phyloP scores from a whole-genome alignment of 2,329 filamentous ascomycete species.

The Aaosphaeria arxii region DNA sequence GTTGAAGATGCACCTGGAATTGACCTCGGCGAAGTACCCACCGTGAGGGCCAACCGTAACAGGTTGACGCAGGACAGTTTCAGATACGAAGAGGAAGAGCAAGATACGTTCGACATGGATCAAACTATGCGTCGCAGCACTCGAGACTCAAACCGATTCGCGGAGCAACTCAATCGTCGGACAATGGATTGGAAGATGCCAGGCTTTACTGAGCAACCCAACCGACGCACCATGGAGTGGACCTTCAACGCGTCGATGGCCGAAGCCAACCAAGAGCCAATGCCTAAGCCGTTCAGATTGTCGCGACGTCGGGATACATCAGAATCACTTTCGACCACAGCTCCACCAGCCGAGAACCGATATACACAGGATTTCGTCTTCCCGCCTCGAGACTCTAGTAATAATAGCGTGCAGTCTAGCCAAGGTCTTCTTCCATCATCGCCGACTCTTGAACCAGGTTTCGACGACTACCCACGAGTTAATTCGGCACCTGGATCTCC shows the following conservation, averaged over 20 bases:
- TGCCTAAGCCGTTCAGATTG: slow-evolving; percentile 22
- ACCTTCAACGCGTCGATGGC: slow-evolving; percentile 47
- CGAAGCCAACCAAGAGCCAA: slow-evolving; percentile 32
- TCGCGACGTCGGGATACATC: slow-evolving; percentile 31
- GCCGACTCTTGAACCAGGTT: slow-evolving; percentile 29
- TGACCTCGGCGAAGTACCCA: slow-evolving; percentile 50
- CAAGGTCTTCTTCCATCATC: slow-evolving; percentile 38
- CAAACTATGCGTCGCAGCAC: slow-evolving; percentile 38
- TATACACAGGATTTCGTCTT: slow-evolving; percentile 35
- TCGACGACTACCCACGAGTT: slow-evolving; percentile 37
- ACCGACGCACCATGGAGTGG: slow-evolving; percentile 47
- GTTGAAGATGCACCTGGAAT: slow-evolving; percentile 37
- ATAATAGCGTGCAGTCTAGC: slow-evolving; percentile 11
- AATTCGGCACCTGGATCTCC: slow-evolving; percentile 33
- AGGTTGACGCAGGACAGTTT: slow-evolving; percentile 44
- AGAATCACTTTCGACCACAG: slow-evolving; percentile 23
- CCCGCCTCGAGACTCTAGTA: slow-evolving; percentile 22
- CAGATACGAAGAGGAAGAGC: slow-evolving; percentile 37
- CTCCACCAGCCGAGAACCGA: slow-evolving; percentile 20
- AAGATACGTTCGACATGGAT: slow-evolving; percentile 23
- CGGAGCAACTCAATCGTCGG: slow-evolving; percentile 16
- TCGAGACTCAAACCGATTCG: slow-evolving; percentile 53
- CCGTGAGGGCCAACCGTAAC: slow-evolving; percentile 55
- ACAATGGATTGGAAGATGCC: slow-evolving; percentile 34
- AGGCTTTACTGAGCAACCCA: slow-evolving; percentile 25